These are phyloP conservation scores for Fusarium falciforme DNA, from an alignment of 2,329 filamentous ascomycete genomes.

Conservation along the genomic window DNA sequence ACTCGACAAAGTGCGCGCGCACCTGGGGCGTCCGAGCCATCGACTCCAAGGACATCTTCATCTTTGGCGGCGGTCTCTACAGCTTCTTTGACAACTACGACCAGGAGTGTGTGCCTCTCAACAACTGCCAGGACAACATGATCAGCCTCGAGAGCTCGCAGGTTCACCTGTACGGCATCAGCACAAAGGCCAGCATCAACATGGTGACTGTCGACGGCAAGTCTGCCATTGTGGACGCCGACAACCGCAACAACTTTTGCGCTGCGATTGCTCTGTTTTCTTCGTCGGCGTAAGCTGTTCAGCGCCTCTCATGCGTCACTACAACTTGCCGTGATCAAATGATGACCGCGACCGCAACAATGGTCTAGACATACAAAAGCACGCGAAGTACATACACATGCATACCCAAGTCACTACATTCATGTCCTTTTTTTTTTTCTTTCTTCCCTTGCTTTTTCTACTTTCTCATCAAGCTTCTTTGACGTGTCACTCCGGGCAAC, in stretches of 20 bases:
- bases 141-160: conserved; percentile 76
- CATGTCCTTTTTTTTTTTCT: background rate
- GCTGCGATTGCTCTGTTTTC: conserved; percentile 63
- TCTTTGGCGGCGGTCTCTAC: conserved; percentile 82
- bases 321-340: background rate
- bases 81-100: conserved; percentile 87
- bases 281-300: background rate
- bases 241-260: conserved; percentile 75
- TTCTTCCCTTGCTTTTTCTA: background rate
- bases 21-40: conserved; percentile 81
- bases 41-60: conserved; percentile 73
- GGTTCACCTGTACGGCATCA: conserved; percentile 75
- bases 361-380: background rate
- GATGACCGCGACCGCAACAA: background rate
- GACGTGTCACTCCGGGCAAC: background rate
- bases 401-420: conserved; percentile 9
- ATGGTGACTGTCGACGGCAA: conserved; percentile 75
- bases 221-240: conserved; percentile 63
- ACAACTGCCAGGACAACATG: conserved; percentile 83
- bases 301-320: background rate
- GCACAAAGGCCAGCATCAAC: conserved; percentile 79
- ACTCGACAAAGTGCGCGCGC: conserved; percentile 70
- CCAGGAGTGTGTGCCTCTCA: conserved; percentile 74
- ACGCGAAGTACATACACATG: conserved; percentile 3
- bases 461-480: background rate